Conservation (phyloP, 805 yeast species). For the Candida easanensis region DNA sequence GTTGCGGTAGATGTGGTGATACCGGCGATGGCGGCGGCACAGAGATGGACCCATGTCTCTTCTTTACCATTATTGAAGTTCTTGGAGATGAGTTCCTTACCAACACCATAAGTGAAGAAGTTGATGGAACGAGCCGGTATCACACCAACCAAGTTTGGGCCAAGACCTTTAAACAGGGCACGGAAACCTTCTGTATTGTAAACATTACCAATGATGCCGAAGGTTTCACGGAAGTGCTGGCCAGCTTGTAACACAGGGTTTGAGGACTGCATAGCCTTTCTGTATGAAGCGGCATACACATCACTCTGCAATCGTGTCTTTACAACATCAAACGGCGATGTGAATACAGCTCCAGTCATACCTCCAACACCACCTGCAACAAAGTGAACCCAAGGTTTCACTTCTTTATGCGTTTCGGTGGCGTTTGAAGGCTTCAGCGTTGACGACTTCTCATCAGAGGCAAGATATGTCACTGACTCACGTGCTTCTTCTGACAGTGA, state of each 20-base stretch:
- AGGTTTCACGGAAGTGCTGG: conserved; percentile 81
- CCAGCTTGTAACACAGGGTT: conserved; percentile 45
- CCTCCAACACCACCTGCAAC: conserved; percentile 96
- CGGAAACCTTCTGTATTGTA: conserved; percentile 76
- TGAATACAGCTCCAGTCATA: conserved; percentile 93
- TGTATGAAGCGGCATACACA: conserved; percentile 60
- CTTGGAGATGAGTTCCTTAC: conserved; percentile 70
- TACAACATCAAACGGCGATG: conserved; percentile 95
- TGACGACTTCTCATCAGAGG: conserved; percentile 70
- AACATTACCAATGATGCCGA: conserved; percentile 64
- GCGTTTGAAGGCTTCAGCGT: conserved; percentile 33
- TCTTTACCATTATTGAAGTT: conserved; percentile 73
- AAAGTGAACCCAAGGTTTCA: conserved; percentile 68
- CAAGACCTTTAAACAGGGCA: conserved; percentile 90
- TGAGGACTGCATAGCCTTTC: conserved; percentile 26
- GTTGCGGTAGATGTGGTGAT: conserved; percentile 93
- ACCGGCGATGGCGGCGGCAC: conserved; percentile 90
- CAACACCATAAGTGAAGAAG: conserved; percentile 94
- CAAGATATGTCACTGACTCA: conserved; percentile 58
- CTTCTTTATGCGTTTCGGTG: conserved; percentile 28
- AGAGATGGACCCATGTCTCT: conserved; percentile 78
- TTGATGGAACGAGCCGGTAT: conserved; percentile 97
- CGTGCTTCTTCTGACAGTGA: conserved; percentile 50
- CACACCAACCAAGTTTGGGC: conserved; percentile 96
- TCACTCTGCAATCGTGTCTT: conserved; percentile 94